Evolutionary conservation across 1,284 basidiomycete species (phyloP), one percentile per base, ranked within the genome.

Genomic region (Apiotrichum sp.): DNA sequence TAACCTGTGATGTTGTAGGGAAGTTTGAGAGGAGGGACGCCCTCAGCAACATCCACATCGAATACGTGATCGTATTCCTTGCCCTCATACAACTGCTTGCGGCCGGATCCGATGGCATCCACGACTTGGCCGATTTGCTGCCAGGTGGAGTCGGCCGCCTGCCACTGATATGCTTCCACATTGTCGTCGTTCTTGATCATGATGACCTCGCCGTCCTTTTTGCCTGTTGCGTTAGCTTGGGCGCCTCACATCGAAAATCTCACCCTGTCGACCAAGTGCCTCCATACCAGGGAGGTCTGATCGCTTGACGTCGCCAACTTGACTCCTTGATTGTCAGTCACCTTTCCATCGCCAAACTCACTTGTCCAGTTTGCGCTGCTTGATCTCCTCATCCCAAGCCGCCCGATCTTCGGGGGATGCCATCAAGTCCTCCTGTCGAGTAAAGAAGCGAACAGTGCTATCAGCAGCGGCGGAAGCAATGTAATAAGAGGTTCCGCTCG

Each of bases 1-100:
- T 59, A 62, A 89, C 92, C 91, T 45, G 83, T 83, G 11, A 82
- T 84, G 70, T 98, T 98, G 76, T 89, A 98, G 0, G 95, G 93
- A 35, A 99, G 81, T 71, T 98, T 98, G 62, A 98, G 80, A 6
- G 93, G 87, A 6, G 95, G 93, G 29, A 84, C 85, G 6, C 92
- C 95, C 62, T 98, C 95, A 62, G 90, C 82, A 33, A 98, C 87
- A 69, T 98, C 95, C 16, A 99, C 93, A 68, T 98, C 93, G 68
- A 98, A 98, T 6, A 99, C 95, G 68, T 97, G 95, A 77, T 99
- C 96, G 70, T 93, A 99, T 76, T 98, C 95, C 71, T 87, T 86
- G 34, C 96, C 96, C 64, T 89, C 77, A 72, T 88, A 87, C 5
- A 95, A 80, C 73, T 95, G 90, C 75, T 91, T 97, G 58, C 88